Conservation (phyloP, 2,329 filamentous ascomycete species). For the Diaporthe nobilis region DNA sequence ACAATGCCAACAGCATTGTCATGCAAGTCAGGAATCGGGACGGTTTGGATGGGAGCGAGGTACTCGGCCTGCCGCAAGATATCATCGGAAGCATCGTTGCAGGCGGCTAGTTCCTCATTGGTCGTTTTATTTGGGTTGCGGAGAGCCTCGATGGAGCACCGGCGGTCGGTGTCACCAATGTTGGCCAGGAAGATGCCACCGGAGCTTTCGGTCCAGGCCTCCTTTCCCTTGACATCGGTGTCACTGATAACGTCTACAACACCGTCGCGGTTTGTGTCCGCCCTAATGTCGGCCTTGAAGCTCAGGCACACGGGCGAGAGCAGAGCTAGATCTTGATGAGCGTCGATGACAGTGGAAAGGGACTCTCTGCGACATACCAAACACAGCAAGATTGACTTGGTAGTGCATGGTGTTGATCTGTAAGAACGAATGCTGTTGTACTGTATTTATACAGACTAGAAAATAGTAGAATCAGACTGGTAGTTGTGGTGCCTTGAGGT, state of each 20-base stretch:
- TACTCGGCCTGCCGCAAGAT: neutral
- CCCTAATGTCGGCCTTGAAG: slow-evolving; percentile 3
- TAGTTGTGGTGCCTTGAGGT: neutral
- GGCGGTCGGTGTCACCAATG: neutral
- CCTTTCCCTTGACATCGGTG: neutral
- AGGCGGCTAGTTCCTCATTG: neutral
- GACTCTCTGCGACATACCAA: neutral
- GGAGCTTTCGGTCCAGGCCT: neutral
- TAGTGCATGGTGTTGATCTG: neutral
- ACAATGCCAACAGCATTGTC: neutral
- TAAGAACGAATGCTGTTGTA: neutral
- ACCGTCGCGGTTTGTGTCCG: slow-evolving; percentile 8
- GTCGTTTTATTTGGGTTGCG: neutral
- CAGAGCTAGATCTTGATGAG: neutral
- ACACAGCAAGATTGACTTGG: neutral
- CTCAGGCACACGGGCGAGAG: neutral
- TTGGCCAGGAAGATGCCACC: neutral
- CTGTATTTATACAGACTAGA: neutral
- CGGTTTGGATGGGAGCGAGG: neutral
- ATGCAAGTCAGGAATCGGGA: neutral
- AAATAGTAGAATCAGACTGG: neutral
- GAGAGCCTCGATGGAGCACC: neutral
- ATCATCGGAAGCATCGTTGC: neutral
- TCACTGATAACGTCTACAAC: neutral
- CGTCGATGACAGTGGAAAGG: neutral